Base-by-base conservation (phyloP, 352 stramenopile species). In the Pythium aquatile region DNA sequence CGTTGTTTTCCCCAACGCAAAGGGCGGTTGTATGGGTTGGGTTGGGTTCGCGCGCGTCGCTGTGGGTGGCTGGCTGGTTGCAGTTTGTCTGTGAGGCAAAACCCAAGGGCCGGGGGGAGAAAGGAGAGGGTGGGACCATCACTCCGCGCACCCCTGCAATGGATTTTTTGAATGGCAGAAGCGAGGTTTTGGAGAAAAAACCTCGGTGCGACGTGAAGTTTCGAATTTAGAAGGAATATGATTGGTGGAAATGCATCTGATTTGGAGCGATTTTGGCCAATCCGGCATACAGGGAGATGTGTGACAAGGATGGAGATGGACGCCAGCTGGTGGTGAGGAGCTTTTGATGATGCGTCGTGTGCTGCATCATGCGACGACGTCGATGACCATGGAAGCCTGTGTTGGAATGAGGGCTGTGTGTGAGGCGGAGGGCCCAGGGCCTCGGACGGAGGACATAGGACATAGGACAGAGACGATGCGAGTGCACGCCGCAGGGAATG, bases 131-230 rank as follows among this genome's bases (percentile, higher is more conserved):
- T 2, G 16, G n/a, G 64, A 72, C 58, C 58, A 72, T 64, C 65
- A 72, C 40, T 67, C 65, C 64, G 32, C 2, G 24, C 5, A 44
- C 16, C 32, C 51, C 51, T 57, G 59, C 62, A 44, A 61, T 7
- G 49, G 35, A 52, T 55, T 59, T 68, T 70, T 70, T 57, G 51
- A 57, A 57, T 24, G 5, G 16, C 0, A 17, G 16, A 24, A 28
- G 17, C 1, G 47, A 67, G 65, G 65, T 72, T 72, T 67, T 67
- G 47, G 8, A 2, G 2, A 5, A 30, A 67, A 72, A 72, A 72
- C 65, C 65, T 72, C 65, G 54, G 59, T 48, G 24, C 55, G 53
- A 55, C 51, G 14, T 28, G 46, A 26, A 35, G 28, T 57, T 65
- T 61, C 57, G 51, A 61, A 47, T 39, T 26, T 30, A n/a, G 8